Evolutionary conservation across 345 rosid genomes (phyloP).

Genomic region (Geranium brycei): DNA sequence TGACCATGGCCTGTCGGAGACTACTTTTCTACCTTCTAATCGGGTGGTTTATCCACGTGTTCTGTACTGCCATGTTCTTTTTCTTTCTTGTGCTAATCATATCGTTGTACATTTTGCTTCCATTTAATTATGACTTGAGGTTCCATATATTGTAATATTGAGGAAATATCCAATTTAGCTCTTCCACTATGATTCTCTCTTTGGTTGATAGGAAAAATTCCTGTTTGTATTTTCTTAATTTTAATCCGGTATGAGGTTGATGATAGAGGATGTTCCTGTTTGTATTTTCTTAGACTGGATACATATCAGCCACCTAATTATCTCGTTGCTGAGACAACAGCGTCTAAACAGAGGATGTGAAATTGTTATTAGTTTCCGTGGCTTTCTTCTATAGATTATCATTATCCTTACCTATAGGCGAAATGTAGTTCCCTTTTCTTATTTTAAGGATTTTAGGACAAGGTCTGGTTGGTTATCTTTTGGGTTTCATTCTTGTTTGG

Average conservation of each 20-base stretch:
- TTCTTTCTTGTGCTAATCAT: neutral
- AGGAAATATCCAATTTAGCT: neutral
- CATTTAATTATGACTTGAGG: neutral
- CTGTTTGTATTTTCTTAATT: too few species aligned
- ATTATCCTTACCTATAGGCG: neutral
- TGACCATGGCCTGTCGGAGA: too few species aligned
- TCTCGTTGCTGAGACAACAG: neutral
- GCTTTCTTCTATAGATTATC: neutral
- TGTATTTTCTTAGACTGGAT: neutral
- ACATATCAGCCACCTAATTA: too few species aligned
- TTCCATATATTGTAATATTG: neutral
- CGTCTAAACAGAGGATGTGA: too few species aligned
- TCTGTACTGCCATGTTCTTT: neutral
- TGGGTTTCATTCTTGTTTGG: neutral
- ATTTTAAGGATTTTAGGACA: neutral
- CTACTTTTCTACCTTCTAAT: neutral
- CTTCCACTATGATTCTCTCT: neutral
- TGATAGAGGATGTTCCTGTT: too few species aligned
- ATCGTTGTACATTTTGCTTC: neutral
- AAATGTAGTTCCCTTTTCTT: neutral
- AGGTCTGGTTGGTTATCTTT: neutral
- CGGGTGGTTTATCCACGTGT: neutral
- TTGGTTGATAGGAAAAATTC: too few species aligned
- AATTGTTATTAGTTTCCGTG: too few species aligned
- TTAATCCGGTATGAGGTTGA: too few species aligned